Conservation (phyloP, 306 rosid genomes). For the Rubus idaeus region DNA sequence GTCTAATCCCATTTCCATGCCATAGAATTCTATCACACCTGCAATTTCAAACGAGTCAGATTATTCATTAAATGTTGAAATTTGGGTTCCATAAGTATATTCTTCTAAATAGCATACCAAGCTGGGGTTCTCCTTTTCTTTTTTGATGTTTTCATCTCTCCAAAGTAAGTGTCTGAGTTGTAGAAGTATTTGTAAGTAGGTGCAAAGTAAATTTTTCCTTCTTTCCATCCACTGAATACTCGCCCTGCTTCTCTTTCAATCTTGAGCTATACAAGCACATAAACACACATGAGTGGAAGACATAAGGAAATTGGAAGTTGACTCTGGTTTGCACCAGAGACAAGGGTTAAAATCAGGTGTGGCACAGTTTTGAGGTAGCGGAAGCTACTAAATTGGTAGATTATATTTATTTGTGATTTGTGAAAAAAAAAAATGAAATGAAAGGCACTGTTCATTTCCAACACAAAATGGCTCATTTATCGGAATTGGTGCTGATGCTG, state of each 20-base stretch:
- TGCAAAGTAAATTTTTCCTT: conserved; percentile 88
- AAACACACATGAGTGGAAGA: conserved; percentile 4
- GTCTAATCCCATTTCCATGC: conserved; percentile 79
- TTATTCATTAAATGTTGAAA: background rate
- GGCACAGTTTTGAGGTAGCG: background rate
- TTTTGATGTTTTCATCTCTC: conserved; percentile 64
- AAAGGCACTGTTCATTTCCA: background rate
- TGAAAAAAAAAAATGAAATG: background rate
- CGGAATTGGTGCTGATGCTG: background rate
- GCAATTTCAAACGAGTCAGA: conserved; percentile 32
- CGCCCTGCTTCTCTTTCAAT: conserved; percentile 94
- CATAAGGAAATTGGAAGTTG: background rate
- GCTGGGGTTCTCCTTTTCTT: conserved; percentile 96
- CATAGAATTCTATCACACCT: conserved; percentile 98
- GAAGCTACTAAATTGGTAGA: background rate
- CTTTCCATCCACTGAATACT: conserved; percentile 84
- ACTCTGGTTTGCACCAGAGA: background rate
- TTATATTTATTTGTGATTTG: background rate
- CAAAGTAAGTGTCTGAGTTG: conserved; percentile 80
- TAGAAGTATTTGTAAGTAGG: conserved; percentile 91
- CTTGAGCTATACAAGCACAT: conserved; percentile 54
- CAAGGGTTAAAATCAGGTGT: background rate
- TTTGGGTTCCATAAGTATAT: background rate
- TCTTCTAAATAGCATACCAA: conserved; percentile 53
- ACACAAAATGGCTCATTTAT: background rate